A percentile compares a stretch with the other conserved stretches of the same genome.
These are phyloP conservation scores for Nemania bipapillata DNA, from an alignment of 2,329 filamentous ascomycete genomes.

Conservation along the genomic window DNA sequence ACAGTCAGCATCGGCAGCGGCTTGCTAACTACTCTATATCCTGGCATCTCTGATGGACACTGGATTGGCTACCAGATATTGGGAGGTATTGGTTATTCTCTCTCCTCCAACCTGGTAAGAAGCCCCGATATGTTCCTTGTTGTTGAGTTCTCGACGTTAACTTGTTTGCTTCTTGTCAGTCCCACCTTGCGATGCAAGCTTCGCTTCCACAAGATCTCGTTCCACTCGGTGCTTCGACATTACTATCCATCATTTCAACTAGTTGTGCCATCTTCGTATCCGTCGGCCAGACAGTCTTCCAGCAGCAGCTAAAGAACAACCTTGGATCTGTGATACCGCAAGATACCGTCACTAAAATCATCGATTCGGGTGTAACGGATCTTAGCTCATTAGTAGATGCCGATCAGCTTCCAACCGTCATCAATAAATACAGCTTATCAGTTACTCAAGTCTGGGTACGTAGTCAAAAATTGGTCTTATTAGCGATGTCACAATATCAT, in stretches of 20 bases:
- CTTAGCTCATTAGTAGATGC: slow-evolving; percentile 24
- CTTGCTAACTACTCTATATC: slow-evolving; percentile 37
- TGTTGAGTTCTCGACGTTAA: not conserved
- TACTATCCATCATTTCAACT: slow-evolving; percentile 36
- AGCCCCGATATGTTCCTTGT: not conserved
- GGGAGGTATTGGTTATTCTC: slow-evolving; percentile 38
- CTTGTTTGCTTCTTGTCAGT: not conserved
- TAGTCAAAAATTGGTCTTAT: no score
- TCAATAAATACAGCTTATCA: slow-evolving; percentile 34
- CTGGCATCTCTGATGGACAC: slow-evolving; percentile 21
- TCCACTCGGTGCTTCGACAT: slow-evolving; percentile 34
- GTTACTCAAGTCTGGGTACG: no score
- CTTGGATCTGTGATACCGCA: slow-evolving; percentile 22
- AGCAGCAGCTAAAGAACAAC: slow-evolving; percentile 30
- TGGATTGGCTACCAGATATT: slow-evolving; percentile 43
- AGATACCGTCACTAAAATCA: slow-evolving; percentile 30
- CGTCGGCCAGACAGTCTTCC: slow-evolving; percentile 38
- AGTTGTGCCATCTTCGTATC: slow-evolving; percentile 41
- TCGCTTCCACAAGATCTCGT: slow-evolving; percentile 41
- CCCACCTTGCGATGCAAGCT: slow-evolving; percentile 39
- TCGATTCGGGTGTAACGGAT: slow-evolving; percentile 32
- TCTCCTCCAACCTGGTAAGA: slow-evolving; percentile 34
- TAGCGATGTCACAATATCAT: no score
- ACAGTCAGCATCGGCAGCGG: slow-evolving; percentile 34
- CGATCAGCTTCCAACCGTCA: slow-evolving; percentile 13